A percentile compares a stretch with the other conserved stretches of the same genome.
Evolutionary conservation across 2,329 filamentous ascomycete genomes (phyloP).

Genomic region (Trichophyton equinum): DNA sequence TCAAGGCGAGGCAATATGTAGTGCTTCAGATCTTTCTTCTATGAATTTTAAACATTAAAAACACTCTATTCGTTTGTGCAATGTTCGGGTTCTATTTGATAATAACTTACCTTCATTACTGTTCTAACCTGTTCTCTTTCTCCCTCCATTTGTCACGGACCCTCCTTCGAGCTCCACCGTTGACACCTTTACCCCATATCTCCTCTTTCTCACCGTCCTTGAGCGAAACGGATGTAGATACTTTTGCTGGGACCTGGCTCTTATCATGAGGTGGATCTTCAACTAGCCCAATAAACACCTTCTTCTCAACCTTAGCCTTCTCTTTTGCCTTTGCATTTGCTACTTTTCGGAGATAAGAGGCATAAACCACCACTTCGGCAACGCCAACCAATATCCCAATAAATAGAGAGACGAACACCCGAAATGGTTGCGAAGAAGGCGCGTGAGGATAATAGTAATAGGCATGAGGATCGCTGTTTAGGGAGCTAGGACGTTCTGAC

Average conservation of each 20-base stretch:
- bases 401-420: conserved; percentile 31
- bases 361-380: conserved; percentile 37
- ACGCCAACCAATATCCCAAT: conserved; percentile 33
- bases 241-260: background rate
- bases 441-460: conserved; percentile 13
- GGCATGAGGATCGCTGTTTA: conserved; percentile 2
- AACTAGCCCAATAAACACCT: conserved; percentile 18
- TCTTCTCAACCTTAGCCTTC: conserved; percentile 28
- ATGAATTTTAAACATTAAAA: background rate
- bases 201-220: conserved; percentile 18
- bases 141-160: conserved; percentile 30
- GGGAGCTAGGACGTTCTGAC: conserved; percentile 7
- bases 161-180: conserved; percentile 30
- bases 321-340: conserved; percentile 28
- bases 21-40: background rate
- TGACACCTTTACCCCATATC: conserved; percentile 31
- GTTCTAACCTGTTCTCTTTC: conserved; percentile 4
- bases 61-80: background rate
- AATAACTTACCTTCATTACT: background rate
- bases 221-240: background rate
- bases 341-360: conserved; percentile 35
- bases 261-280: conserved; percentile 3
- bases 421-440: conserved; percentile 22
- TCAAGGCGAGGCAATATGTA: background rate
- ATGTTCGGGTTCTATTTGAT: background rate